Percentiles rank a stretch among this genome's conserved stretches.
Conservation (phyloP, 1,284 basidiomycete genomes). For the Paramarasmius palmivorus region DNA sequence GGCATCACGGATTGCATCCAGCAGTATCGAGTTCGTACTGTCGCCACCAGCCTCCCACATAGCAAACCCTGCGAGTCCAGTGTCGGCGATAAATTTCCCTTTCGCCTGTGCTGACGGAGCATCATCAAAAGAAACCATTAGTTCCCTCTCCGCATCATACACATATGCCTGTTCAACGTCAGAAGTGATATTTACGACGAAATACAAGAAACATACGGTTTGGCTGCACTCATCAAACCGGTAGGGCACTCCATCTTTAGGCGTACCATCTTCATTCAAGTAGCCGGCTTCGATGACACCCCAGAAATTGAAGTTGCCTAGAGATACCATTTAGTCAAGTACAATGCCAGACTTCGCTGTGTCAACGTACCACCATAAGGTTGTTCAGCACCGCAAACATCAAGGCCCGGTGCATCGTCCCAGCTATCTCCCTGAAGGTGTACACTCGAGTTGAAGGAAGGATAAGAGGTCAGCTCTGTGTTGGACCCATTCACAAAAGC, state of each 20-base stretch:
- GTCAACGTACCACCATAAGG: constrained; percentile 15
- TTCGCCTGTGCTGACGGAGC: constrained; percentile 54
- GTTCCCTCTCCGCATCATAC: constrained; percentile 51
- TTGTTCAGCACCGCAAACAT: constrained; percentile 41
- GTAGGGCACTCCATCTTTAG: constrained; percentile 39
- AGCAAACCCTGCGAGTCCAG: constrained; percentile 50
- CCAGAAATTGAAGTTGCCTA: constrained; percentile 49
- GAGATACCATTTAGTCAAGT: constrained; percentile 41
- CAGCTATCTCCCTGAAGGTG: constrained; percentile 57
- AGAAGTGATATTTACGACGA: not conserved
- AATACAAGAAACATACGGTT: constrained; percentile 41
- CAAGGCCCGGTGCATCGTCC: constrained; percentile 39
- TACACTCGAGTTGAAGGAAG: constrained; percentile 46
- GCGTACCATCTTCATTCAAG: constrained; percentile 41
- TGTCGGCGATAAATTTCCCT: constrained; percentile 49
- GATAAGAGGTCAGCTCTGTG: constrained; percentile 43
- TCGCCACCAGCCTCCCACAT: constrained; percentile 64
- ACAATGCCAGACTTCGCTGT: constrained; percentile 21
- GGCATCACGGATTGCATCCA: constrained; percentile 46
- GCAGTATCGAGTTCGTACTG: constrained; percentile 46
- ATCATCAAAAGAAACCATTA: constrained; percentile 66
- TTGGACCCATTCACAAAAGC: constrained; percentile 32
- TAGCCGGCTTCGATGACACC: constrained; percentile 45
- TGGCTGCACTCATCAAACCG: constrained; percentile 52
- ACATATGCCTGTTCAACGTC: constrained; percentile 54